Evolutionary conservation across 305 asterid genomes (phyloP).

Genomic region (Ruellia speciosa): DNA sequence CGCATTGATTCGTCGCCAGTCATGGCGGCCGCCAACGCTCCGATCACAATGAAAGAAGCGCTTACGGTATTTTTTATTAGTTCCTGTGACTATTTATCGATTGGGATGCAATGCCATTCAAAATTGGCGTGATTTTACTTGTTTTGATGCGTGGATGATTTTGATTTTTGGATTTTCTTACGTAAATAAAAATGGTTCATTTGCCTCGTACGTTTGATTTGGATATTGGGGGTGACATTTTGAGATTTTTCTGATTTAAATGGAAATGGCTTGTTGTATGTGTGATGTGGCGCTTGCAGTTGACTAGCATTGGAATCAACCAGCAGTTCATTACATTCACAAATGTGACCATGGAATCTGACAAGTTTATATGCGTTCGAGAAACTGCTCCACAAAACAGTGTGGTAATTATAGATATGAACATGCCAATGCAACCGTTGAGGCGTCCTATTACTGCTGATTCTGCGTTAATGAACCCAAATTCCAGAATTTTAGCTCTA

Average conservation of each 20-base stretch:
- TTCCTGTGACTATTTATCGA: background rate
- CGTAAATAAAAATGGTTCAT: slow-evolving; percentile 26
- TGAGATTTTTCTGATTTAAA: background rate
- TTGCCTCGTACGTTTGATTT: background rate
- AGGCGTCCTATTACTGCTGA: slow-evolving; percentile 98
- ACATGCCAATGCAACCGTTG: slow-evolving; percentile 90
- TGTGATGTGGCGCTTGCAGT: slow-evolving; percentile 50
- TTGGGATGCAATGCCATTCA: background rate
- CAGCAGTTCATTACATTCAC: slow-evolving; percentile 94
- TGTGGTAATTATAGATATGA: slow-evolving; percentile 92
- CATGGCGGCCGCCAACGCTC: slow-evolving; percentile 66
- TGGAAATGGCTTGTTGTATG: slow-evolving; percentile 22
- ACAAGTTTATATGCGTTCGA: slow-evolving; percentile 86
- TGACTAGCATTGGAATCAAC: slow-evolving; percentile 92
- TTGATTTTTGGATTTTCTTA: slow-evolving; percentile 21
- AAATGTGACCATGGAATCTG: slow-evolving; percentile 98
- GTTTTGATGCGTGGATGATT: slow-evolving; percentile 22
- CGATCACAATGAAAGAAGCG: slow-evolving; percentile 59
- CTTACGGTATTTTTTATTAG: slow-evolving; percentile 38
- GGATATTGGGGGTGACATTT: slow-evolving; percentile 15
- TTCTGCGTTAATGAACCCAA: slow-evolving; percentile 97
- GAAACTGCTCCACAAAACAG: slow-evolving; percentile 95
- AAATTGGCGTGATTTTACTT: slow-evolving; percentile 8
- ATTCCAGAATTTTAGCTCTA: slow-evolving; percentile 71
- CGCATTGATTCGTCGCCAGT: slow-evolving; percentile 17